These are phyloP conservation scores for Xylaria castorea DNA, from an alignment of 495 filamentous ascomycete genomes.

Conservation along the genomic window DNA sequence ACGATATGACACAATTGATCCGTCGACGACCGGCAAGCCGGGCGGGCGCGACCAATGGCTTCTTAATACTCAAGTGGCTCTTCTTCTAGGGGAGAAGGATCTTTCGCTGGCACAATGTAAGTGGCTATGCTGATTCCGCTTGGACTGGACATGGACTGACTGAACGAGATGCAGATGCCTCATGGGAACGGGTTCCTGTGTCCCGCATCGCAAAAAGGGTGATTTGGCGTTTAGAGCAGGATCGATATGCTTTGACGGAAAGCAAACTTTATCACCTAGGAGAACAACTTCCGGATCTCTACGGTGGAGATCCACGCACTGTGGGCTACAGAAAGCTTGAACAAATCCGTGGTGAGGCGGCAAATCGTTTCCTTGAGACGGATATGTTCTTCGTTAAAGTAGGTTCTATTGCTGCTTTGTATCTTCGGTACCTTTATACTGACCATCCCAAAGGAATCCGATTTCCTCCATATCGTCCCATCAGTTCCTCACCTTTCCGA, in stretches of 20 bases:
- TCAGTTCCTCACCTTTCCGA: constrained; percentile 72
- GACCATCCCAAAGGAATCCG: constrained; percentile 61
- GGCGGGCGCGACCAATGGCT: constrained; percentile 72
- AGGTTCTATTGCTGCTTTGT: constrained; percentile 30
- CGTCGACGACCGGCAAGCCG: constrained; percentile 51
- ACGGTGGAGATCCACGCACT: constrained; percentile 47
- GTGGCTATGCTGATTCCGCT: constrained; percentile 33
- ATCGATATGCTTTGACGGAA: constrained; percentile 55
- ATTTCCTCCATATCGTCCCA: constrained; percentile 76
- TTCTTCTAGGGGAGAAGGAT: constrained; percentile 78
- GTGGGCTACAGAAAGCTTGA: constrained; percentile 48
- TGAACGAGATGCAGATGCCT: constrained; percentile 58
- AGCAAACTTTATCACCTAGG: constrained; percentile 53
- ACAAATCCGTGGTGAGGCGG: constrained; percentile 50
- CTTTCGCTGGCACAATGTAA: constrained; percentile 74
- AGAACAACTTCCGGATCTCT: constrained; percentile 51
- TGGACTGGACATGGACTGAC: constrained; percentile 23
- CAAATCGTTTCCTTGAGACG: constrained; percentile 57
- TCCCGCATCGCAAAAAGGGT: constrained; percentile 53
- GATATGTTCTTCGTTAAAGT: constrained; percentile 83
- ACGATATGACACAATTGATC: constrained; percentile 60
- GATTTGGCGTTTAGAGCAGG: constrained; percentile 58
- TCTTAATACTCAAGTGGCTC: constrained; percentile 76
- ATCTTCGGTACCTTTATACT: constrained; percentile 30
- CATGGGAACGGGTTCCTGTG: constrained; percentile 67